Base-by-base conservation (phyloP, 257 asterid genomes). In the Galeopsis tetrahit region DNA sequence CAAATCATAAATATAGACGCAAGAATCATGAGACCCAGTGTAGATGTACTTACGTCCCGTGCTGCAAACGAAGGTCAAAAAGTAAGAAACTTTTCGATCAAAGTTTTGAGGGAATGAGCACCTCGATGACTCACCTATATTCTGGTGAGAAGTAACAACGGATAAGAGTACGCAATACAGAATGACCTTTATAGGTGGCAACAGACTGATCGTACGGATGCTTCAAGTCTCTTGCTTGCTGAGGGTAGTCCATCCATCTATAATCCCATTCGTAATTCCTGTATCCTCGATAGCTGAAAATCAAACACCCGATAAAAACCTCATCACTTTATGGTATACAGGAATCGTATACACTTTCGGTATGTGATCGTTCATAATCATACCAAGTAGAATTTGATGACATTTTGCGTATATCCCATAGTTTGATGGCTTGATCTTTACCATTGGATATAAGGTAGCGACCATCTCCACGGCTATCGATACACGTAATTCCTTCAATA, bases 121-220 rank as follows among this genome's bases (percentile, higher is more conserved):
- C 21, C 21, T 48, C 6, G 38, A 53, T 62, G 69, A 75, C 81
- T 78, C 48, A 87, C 98, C 98, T 90, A 63, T 84, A 78, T 42
- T 84, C 95, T 0, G 98, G 98, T 28, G 98, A 93, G 86, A 93
- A 90, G 87, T 90, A 90, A 75, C 97, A 93, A 39, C 97, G 93
- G 58, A 93, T 88, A 17, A 93, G 82, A 63, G 97, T 93, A 53
- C 97, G 92, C 70, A 90, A 80, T 63, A 93, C 97, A 10, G 93
- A 86, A 65, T 93, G 98, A 46, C 98, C 97, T 82, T 75, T 85
- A 77, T 85, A 93, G 17, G 97, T 87, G 63, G 91, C 78, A 57
- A 93, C 78, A 3, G 98, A 93, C 48, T 83, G 95, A 80, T 93
- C 98, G 15, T 71, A 64, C 2, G 96, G 97, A 75, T 90, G 98